Evolutionary conservation across 2,329 filamentous ascomycete species (phyloP).

Genomic region (Cladobotryum protrusum): DNA sequence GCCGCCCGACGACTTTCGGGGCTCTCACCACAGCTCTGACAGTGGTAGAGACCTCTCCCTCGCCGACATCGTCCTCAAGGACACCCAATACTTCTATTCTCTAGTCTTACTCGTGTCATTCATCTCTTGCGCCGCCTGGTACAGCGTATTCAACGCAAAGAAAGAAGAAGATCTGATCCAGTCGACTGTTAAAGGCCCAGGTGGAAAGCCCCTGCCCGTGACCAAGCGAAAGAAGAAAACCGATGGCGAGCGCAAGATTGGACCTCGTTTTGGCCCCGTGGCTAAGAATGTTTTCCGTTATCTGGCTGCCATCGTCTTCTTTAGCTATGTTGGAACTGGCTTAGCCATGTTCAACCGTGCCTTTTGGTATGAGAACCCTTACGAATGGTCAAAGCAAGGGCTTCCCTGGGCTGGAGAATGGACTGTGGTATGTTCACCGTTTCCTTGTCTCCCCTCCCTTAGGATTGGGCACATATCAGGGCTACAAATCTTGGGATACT

Average conservation of each 20-base stretch:
- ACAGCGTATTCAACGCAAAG: slow-evolving; percentile 47
- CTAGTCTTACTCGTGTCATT: slow-evolving; percentile 47
- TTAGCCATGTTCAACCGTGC: slow-evolving; percentile 69
- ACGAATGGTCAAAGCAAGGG: slow-evolving; percentile 35
- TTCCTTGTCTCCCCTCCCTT: not conserved
- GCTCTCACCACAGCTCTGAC: slow-evolving; percentile 10
- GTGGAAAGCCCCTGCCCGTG: slow-evolving; percentile 77
- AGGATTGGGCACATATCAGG: no score
- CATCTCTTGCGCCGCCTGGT: slow-evolving; percentile 43
- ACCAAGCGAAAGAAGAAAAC: slow-evolving; percentile 51
- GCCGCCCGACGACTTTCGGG: slow-evolving; percentile 20
- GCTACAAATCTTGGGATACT: no score
- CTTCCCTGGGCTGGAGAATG: slow-evolving; percentile 71
- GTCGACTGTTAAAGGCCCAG: slow-evolving; percentile 63
- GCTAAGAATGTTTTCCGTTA: slow-evolving; percentile 70
- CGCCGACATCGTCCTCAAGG: slow-evolving; percentile 38
- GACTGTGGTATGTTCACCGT: slow-evolving; percentile 56
- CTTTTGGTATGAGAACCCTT: slow-evolving; percentile 41
- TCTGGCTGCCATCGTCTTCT: slow-evolving; percentile 62
- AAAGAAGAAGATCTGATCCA: slow-evolving; percentile 41
- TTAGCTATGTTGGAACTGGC: slow-evolving; percentile 72
- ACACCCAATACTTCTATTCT: slow-evolving; percentile 47
- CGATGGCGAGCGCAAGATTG: slow-evolving; percentile 38
- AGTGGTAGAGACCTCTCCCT: slow-evolving; percentile 19
- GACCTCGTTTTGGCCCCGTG: slow-evolving; percentile 55